These are phyloP conservation scores for Annona cherimola DNA, from an alignment of 164 flowering plant genomes.

Conservation along the genomic window DNA sequence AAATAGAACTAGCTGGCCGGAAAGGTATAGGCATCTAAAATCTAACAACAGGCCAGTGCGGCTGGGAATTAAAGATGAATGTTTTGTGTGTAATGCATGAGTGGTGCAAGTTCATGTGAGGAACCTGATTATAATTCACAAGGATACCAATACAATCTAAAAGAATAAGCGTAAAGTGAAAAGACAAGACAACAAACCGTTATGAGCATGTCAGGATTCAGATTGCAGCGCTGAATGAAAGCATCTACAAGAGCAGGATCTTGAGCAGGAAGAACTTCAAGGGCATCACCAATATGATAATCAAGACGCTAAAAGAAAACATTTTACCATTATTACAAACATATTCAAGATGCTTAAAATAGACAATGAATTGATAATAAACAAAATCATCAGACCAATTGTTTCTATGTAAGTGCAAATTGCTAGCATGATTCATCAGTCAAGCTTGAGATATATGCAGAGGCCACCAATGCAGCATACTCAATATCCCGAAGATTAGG, in stretches of 20 bases:
- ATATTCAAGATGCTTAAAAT: not conserved
- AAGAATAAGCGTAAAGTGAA: not conserved
- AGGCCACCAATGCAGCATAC: not conserved
- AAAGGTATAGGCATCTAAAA: no score
- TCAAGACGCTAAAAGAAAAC: slow-evolving; percentile 40
- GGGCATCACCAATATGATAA: slow-evolving; percentile 83
- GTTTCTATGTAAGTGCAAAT: no score
- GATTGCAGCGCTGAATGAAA: slow-evolving; percentile 67
- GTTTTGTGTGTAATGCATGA: no score
- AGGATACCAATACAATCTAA: not conserved
- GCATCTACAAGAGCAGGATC: slow-evolving; percentile 66
- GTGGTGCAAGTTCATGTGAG: no score
- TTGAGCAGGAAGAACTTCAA: slow-evolving; percentile 86
- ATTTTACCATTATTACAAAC: no score
- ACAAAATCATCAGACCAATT: no score
- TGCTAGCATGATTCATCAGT: not conserved
- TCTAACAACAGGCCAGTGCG: no score
- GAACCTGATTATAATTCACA: not conserved
- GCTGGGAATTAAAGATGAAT: no score
- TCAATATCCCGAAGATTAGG: no score
- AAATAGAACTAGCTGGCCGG: no score
- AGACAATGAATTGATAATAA: not conserved
- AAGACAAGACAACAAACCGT: slow-evolving; percentile 41
- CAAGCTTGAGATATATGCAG: no score
- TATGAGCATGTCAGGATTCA: slow-evolving; percentile 68